Conservation (phyloP, 345 rosid species). For the Firmiana major region DNA sequence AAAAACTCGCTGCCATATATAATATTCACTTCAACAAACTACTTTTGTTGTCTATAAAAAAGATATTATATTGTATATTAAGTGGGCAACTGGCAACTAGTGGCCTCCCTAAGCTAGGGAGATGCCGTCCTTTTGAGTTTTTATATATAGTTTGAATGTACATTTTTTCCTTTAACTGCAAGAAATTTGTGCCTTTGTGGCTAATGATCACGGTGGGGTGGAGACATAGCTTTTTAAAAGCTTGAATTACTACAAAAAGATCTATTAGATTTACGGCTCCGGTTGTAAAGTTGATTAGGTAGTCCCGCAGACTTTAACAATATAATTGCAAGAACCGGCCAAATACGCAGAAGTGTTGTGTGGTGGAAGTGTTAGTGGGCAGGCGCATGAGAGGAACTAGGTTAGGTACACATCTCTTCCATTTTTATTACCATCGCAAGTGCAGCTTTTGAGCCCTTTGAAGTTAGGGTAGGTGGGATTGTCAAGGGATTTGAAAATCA, state of each 20-base stretch:
- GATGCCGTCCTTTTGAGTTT: not conserved
- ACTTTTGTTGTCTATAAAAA: not conserved
- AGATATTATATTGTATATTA: not conserved
- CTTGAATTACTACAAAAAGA: not conserved
- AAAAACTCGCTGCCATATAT: too few relatives aligned
- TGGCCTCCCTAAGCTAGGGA: not conserved
- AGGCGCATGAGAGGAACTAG: not conserved
- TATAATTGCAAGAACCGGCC: not conserved
- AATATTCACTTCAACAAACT: too few relatives aligned
- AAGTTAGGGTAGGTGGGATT: not conserved
- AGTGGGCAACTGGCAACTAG: not conserved
- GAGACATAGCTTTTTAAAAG: not conserved
- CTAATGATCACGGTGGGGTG: not conserved
- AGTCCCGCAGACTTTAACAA: not conserved
- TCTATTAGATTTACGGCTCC: not conserved
- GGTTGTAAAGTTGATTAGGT: not conserved
- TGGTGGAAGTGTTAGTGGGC: not conserved
- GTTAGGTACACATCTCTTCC: not conserved
- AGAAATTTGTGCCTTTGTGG: not conserved
- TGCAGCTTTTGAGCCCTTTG: not conserved
- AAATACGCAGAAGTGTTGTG: not conserved
- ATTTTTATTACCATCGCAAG: not conserved
- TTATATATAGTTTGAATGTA: not conserved
- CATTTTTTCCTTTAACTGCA: not conserved
- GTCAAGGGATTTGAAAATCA: not conserved